phyloP scores from a whole-genome alignment of 441 rosid genomes.

The Gossypium gossypioides region DNA sequence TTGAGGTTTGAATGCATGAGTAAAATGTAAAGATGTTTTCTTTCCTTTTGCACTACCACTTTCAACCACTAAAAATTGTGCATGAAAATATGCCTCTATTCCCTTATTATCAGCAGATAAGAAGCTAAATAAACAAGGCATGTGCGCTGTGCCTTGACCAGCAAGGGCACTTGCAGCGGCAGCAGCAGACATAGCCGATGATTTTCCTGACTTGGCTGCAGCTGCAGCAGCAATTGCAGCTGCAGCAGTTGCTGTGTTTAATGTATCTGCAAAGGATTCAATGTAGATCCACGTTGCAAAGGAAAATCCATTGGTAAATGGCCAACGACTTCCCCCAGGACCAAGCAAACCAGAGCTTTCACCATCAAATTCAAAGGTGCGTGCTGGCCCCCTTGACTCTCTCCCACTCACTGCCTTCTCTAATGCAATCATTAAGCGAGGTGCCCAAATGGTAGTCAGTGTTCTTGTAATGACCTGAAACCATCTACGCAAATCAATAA shows the following conservation, averaged over 20 bases:
- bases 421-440: slow-evolving; percentile 59
- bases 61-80: slow-evolving; percentile 97
- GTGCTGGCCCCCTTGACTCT: slow-evolving; percentile 89
- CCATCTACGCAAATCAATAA: slow-evolving; percentile 75
- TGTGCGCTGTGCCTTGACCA: slow-evolving; percentile 96
- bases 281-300: slow-evolving; percentile 97
- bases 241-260: slow-evolving; percentile 95
- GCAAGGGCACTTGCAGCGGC: slow-evolving; percentile 93
- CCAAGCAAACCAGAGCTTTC: slow-evolving; percentile 99
- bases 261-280: slow-evolving; percentile 96
- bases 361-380: slow-evolving; percentile 96
- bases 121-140: slow-evolving; percentile 98
- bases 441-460: slow-evolving; percentile 57
- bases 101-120: slow-evolving; percentile 96
- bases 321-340: slow-evolving; percentile 99
- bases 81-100: slow-evolving; percentile 94
- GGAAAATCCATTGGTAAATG: slow-evolving; percentile 84
- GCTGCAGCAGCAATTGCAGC: slow-evolving; percentile 99
- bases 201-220: slow-evolving; percentile 93
- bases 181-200: slow-evolving; percentile 99
- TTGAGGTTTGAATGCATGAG: slow-evolving; percentile 97
- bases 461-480: slow-evolving; percentile 57
- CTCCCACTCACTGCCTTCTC: slow-evolving; percentile 92
- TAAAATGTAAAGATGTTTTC: slow-evolving; percentile 92
- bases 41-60: slow-evolving; percentile 83